Percentiles rank a stretch among this genome's conserved stretches.
phyloP scores from a whole-genome alignment of 2,329 filamentous ascomycete genomes.

The Teratosphaeria pseudoeucalypti region DNA sequence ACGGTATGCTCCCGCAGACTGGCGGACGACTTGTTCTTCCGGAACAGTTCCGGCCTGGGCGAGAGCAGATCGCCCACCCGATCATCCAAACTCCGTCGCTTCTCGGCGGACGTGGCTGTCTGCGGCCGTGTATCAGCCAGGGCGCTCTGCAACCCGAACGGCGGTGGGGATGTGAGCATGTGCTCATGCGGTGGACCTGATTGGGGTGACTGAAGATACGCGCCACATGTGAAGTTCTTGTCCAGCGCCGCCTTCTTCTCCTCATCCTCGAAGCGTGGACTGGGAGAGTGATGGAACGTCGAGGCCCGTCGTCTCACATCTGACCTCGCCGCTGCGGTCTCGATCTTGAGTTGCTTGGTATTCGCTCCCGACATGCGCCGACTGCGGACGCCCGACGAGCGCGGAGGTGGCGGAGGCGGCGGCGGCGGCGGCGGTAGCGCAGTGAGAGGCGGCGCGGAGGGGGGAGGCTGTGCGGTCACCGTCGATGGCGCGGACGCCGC shows the following conservation, averaged over 20 bases:
- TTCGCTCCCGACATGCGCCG: conserved; percentile 69
- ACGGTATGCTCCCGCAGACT: conserved; percentile 65
- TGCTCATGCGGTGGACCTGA: conserved; percentile 19
- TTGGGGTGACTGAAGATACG: conserved; percentile 10
- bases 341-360: conserved; percentile 76
- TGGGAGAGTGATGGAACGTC: conserved; percentile 20
- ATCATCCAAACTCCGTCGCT: conserved; percentile 16
- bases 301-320: conserved; percentile 20
- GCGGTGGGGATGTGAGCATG: conserved; percentile 21
- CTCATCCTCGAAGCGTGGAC: conserved; percentile 15
- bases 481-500: not conserved
- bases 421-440: conserved; percentile 26
- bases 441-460: conserved; percentile 6
- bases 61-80: conserved; percentile 14
- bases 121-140: conserved; percentile 7
- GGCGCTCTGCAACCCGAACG: conserved; percentile 16
- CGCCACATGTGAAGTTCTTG: conserved; percentile 12
- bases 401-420: conserved; percentile 21
- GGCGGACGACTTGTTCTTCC: conserved; percentile 43
- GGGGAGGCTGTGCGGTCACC: conserved; percentile 3
- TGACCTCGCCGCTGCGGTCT: conserved; percentile 47
- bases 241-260: conserved; percentile 11
- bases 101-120: conserved; percentile 10
- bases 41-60: conserved; percentile 23
- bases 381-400: conserved; percentile 37